Evolutionary conservation across 1,284 basidiomycete species (phyloP), one percentile per base, ranked within the genome.

Genomic region (Peniophora sp.): DNA sequence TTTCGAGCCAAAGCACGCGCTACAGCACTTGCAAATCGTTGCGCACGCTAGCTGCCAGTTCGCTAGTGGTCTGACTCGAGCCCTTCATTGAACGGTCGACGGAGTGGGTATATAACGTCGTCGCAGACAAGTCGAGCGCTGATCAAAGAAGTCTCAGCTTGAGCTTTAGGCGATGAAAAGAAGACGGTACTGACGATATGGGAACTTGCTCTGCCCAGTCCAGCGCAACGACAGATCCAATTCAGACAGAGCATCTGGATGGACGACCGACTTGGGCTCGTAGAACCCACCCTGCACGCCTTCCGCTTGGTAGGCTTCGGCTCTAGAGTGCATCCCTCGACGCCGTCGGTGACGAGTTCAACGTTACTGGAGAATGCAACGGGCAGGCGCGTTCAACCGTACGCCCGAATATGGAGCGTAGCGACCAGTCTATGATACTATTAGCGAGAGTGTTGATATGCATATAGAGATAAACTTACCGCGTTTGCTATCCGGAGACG

Each of bases 1-100:
- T 87, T 66, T 99, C 97, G 49, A 92, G 78, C 69, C 96, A 97
- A 8, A 87, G 67, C 0, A 85, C 75, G 25, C 75, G 68, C 27
- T 85, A 65, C 1, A 75, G 63, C 0, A 64, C 57, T 5, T 75
- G 60, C 17, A 72, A 70, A 49, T 81, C 75, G 64, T 97, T 97
- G 14, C 65, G 74, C 48, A 98, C 67, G 19, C 75, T 73, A 6
- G 96, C 67, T 32, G 78, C 76, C 16, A 99, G 79, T 22, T 77
- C 73, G 1, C 92, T 92, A 53, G 71, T 79, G 23, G 79, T 86
- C 63, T 96, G 95, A 48, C 82, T 85, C 9, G 83, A 74, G 3
- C 92, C 89, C 35, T 80, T 77, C 12, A 94, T 73, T 1, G 82
- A 82, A 8, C 95, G 81, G 19, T 76, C 79, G 2, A 92, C 73